phyloP scores from a whole-genome alignment of 345 rosid genomes.

The Nephelium lappaceum region DNA sequence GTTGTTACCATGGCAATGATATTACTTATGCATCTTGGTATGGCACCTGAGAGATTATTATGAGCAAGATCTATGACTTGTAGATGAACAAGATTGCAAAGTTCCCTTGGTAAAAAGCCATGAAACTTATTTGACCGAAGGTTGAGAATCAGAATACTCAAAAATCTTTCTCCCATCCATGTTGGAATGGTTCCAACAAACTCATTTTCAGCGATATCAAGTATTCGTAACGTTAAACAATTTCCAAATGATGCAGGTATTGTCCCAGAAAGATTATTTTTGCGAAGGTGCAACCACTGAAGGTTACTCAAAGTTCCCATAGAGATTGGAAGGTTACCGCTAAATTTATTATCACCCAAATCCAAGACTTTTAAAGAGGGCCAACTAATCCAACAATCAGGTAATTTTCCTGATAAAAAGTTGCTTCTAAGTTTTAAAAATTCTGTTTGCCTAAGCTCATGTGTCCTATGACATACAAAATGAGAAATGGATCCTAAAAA shows the following conservation, averaged over 20 bases:
- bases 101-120: neutral
- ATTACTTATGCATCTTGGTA: neutral
- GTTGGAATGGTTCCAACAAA: neutral
- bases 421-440: constrained; percentile 46
- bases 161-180: neutral
- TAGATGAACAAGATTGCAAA: neutral
- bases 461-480: constrained; percentile 26
- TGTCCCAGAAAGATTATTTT: neutral
- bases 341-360: constrained; percentile 2
- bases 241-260: neutral
- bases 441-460: constrained; percentile 5
- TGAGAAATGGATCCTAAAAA: neutral
- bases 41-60: neutral
- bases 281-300: neutral
- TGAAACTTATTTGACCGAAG: neutral
- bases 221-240: neutral
- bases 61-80: neutral
- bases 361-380: neutral
- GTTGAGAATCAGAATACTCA: neutral
- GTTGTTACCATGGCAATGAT: neutral
- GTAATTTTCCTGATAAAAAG: constrained; percentile 31
- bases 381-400: constrained; percentile 27
- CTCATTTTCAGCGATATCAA: neutral
- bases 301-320: neutral
- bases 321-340: neutral